A percentile compares a stretch with the other conserved stretches of the same genome.
Evolutionary conservation across 768 basidiomycete genomes (phyloP).

Genomic region (Rubroboletus pulcherrimus): DNA sequence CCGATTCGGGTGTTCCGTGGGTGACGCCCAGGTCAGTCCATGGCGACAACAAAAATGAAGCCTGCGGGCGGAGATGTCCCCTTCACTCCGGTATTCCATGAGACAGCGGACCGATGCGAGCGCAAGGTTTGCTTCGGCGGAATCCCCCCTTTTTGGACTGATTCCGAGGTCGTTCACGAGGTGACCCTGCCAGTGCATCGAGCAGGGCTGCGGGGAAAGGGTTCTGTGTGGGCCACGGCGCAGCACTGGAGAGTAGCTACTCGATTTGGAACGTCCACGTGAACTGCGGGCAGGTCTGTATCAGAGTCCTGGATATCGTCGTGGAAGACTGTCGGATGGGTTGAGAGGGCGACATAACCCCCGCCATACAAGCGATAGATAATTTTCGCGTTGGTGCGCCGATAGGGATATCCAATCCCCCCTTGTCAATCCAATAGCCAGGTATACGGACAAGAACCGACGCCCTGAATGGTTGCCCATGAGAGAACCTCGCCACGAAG

Average conservation of each 20-base stretch:
- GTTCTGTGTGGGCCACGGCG: conserved; percentile 39
- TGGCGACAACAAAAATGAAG: conserved; percentile 17
- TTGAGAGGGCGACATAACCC: conserved; percentile 17
- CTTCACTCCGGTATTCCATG: conserved; percentile 38
- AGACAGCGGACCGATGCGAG: conserved; percentile 57
- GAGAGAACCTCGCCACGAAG: conserved; percentile 27
- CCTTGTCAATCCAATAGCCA: conserved; percentile 25
- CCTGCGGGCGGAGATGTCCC: conserved; percentile 10
- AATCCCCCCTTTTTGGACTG: conserved; percentile 55
- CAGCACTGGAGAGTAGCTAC: conserved; percentile 53
- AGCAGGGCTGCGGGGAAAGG: conserved; percentile 71
- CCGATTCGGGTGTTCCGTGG: conserved; percentile 12
- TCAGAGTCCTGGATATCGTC: conserved; percentile 39
- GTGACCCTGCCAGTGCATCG: conserved; percentile 62
- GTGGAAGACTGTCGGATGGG: conserved; percentile 33
- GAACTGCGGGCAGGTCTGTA: conserved; percentile 39
- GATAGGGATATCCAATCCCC: conserved; percentile 9
- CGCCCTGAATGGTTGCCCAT: conserved; percentile 18
- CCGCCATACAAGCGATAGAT: conserved; percentile 30
- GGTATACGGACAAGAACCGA: conserved; percentile 16
- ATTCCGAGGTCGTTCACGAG: conserved; percentile 55
- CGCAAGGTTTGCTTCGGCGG: conserved; percentile 67
- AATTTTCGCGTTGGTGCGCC: conserved; percentile 31
- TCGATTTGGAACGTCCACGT: conserved; percentile 54
- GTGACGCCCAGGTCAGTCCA: conserved; percentile 13